These are phyloP conservation scores for Pezicula neosporulosa DNA, from an alignment of 2,329 filamentous ascomycete genomes.

Conservation along the genomic window DNA sequence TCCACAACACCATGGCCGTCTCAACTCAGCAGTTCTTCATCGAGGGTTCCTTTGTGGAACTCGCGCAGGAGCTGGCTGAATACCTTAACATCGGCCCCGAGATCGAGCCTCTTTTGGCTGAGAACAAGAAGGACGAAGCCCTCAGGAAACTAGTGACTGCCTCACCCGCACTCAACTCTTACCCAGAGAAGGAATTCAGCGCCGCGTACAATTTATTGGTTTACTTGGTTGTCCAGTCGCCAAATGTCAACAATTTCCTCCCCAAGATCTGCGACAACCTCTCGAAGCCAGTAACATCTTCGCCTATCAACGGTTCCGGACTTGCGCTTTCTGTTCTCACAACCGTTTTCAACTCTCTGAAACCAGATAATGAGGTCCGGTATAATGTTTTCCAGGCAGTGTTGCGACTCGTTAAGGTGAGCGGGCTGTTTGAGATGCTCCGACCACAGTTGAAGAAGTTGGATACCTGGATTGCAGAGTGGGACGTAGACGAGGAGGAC, in stretches of 20 bases:
- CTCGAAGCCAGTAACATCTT: constrained; percentile 79
- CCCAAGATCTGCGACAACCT: constrained; percentile 88
- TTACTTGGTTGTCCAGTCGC: constrained; percentile 84
- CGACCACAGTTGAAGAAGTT: constrained; percentile 81
- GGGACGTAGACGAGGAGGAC: constrained; percentile 80
- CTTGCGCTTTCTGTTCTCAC: constrained; percentile 88
- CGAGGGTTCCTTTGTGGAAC: constrained; percentile 91
- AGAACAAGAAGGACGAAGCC: constrained; percentile 75
- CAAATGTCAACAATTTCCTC: constrained; percentile 81
- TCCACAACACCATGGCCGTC: constrained; percentile 19
- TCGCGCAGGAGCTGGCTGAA: constrained; percentile 89
- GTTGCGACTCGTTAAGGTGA: constrained; percentile 73
- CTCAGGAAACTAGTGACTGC: constrained; percentile 86
- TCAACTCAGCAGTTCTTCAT: constrained; percentile 57
- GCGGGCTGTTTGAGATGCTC: constrained; percentile 78
- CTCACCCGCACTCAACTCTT: constrained; percentile 72
- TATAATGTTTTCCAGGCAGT: constrained; percentile 91
- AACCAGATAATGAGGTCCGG: constrained; percentile 71
- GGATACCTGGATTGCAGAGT: constrained; percentile 75
- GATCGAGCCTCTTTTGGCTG: constrained; percentile 68
- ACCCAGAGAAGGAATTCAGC: constrained; percentile 94
- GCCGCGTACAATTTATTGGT: constrained; percentile 96
- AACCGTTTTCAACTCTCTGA: constrained; percentile 94
- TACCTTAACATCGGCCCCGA: constrained; percentile 77
- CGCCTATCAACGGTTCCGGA: constrained; percentile 78